Percentiles rank a stretch among this genome's conserved stretches.
Evolutionary conservation across 192 early-diverging fungal genomes (phyloP).

Genomic region (Neocallimastix lanati): DNA sequence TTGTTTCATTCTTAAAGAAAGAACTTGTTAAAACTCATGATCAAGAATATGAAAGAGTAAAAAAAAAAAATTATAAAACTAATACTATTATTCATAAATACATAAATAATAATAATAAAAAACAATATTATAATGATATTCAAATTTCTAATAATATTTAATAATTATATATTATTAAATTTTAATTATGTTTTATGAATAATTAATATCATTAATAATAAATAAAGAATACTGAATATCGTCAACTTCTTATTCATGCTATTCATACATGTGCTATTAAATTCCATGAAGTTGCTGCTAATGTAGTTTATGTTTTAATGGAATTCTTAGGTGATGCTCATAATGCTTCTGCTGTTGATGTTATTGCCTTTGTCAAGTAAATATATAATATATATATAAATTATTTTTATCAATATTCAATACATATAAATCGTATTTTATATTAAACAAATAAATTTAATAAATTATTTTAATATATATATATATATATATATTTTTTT

Average conservation of each 20-base stretch:
- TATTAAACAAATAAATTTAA: neutral
- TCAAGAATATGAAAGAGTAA: slow-evolving; percentile 70
- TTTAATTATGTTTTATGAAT: too few relatives aligned
- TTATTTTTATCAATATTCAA: neutral
- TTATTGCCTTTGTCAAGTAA: slow-evolving; percentile 81
- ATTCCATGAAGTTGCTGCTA: slow-evolving; percentile 91
- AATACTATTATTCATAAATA: too few relatives aligned
- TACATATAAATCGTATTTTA: too few relatives aligned
- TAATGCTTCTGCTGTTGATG: slow-evolving; percentile 70
- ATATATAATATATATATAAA: neutral
- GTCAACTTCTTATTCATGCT: slow-evolving; percentile 85
- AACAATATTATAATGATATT: too few relatives aligned
- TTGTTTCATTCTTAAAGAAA: slow-evolving; percentile 84
- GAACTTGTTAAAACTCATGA: slow-evolving; percentile 85
- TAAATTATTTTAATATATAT: neutral
- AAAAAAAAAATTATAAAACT: too few relatives aligned
- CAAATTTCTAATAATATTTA: too few relatives aligned
- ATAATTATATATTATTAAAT: too few relatives aligned
- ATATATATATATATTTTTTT: too few relatives aligned
- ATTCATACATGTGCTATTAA: slow-evolving; percentile 89
- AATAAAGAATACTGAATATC: slow-evolving; percentile 78
- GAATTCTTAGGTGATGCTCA: slow-evolving; percentile 84
- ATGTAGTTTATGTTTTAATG: slow-evolving; percentile 87
- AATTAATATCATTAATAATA: too few relatives aligned
- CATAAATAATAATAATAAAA: neutral